Conservation (phyloP, 2,329 filamentous ascomycete genomes). For the Raffaelea ambrosiae region DNA sequence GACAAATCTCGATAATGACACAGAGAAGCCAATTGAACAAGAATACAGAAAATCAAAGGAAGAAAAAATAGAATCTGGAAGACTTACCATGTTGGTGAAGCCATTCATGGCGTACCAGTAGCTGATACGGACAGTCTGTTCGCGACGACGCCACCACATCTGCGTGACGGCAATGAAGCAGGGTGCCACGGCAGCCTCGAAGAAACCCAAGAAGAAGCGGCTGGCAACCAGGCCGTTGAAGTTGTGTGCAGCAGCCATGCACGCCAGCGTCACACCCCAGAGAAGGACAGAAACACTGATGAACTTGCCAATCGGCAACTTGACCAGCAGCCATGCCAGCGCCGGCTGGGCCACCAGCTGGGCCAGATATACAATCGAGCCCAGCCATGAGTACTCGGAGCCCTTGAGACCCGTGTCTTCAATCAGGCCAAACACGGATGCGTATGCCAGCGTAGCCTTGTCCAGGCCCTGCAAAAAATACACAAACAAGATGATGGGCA, state of each 20-base stretch:
- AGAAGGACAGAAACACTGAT: constrained; percentile 14
- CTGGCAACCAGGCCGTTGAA: constrained; percentile 25
- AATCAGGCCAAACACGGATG: constrained; percentile 44
- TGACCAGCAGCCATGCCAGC: constrained; percentile 16
- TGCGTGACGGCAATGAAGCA: constrained; percentile 49
- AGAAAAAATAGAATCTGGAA: no score
- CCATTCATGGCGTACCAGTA: constrained; percentile 56
- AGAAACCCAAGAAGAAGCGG: constrained; percentile 31
- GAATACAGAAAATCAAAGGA: no score
- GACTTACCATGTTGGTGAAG: constrained; percentile 40
- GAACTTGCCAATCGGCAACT: constrained; percentile 18
- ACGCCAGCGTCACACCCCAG: constrained; percentile 17
- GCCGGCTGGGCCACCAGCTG: constrained; percentile 17
- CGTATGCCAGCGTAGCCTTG: constrained; percentile 49
- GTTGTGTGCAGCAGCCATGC: constrained; percentile 20
- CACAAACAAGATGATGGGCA: constrained; percentile 30
- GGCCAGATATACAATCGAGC: constrained; percentile 29
- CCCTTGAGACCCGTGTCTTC: constrained; percentile 24
- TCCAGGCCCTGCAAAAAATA: constrained; percentile 36
- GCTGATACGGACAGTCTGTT: constrained; percentile 48
- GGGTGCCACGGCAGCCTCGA: constrained; percentile 30
- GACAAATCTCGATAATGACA: no score
- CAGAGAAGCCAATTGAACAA: no score
- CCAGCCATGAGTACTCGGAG: constrained; percentile 16
- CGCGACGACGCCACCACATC: constrained; percentile 54